A percentile compares a stretch with the other conserved stretches of the same genome.
These are phyloP conservation scores for Candida sithepensis DNA, from an alignment of 805 yeast genomes.

Conservation along the genomic window DNA sequence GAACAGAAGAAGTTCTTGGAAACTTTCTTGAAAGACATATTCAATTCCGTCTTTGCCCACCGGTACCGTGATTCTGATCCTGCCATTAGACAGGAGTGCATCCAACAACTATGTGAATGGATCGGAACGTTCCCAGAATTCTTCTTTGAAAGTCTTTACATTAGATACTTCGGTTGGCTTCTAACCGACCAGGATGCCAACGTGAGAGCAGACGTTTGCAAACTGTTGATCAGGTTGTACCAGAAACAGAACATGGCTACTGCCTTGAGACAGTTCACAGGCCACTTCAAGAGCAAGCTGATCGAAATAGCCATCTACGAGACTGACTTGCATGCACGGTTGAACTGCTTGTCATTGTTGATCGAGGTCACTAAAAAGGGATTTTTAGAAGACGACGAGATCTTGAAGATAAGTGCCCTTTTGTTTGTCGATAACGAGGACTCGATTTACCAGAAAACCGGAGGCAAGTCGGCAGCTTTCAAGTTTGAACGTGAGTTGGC, in stretches of 20 bases:
- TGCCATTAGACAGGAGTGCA: slow-evolving; percentile 65
- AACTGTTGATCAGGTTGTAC: slow-evolving; percentile 48
- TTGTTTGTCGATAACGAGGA: slow-evolving; percentile 32
- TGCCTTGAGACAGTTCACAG: slow-evolving; percentile 75
- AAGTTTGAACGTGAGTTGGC: slow-evolving; percentile 46
- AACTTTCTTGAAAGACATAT: slow-evolving; percentile 60
- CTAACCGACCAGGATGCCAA: slow-evolving; percentile 62
- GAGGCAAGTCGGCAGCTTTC: slow-evolving; percentile 18
- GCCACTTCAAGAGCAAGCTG: slow-evolving; percentile 62
- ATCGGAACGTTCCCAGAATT: slow-evolving; percentile 66
- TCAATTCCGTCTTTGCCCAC: slow-evolving; percentile 64
- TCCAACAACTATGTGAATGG: slow-evolving; percentile 63
- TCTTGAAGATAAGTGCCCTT: slow-evolving; percentile 18
- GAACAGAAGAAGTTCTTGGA: slow-evolving; percentile 51
- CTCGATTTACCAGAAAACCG: slow-evolving; percentile 18
- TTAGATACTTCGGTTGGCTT: slow-evolving; percentile 82
- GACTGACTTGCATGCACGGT: slow-evolving; percentile 51
- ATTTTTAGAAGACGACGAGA: slow-evolving; percentile 58
- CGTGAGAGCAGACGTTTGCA: slow-evolving; percentile 66
- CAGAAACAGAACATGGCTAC: slow-evolving; percentile 42
- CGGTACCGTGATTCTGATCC: slow-evolving; percentile 81
- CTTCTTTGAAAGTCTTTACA: slow-evolving; percentile 64
- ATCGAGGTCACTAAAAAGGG: slow-evolving; percentile 57
- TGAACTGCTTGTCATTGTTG: slow-evolving; percentile 48
- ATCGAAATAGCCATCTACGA: slow-evolving; percentile 60